Base-by-base conservation (phyloP, 2,329 filamentous ascomycete species). In the Exophiala viscosa region DNA sequence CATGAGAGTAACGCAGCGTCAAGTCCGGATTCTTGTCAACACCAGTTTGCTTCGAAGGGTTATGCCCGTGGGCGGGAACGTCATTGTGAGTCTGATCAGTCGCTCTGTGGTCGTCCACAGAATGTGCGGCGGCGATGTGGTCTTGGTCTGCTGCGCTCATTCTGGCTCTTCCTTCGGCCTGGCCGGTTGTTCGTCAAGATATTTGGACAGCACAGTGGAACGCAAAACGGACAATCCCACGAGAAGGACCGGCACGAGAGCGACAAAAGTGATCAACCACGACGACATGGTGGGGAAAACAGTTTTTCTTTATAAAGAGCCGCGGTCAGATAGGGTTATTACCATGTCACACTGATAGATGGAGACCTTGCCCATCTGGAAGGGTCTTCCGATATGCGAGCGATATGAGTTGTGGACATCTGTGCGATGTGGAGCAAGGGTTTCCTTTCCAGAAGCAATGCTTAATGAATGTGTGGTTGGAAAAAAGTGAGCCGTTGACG, bases 1-100 rank as follows among this genome's bases (percentile, higher is more conserved):
- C 69, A 44, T 69, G 65, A 33, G 64, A 63, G 11, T 66, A 61
- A 45, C 72, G 64, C 34, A 72, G 56, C n/a, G 66, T 66, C 34
- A 71, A 67, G 53, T 73, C 70, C 3, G 61, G 58, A 42, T 62
- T 62, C 40, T 46, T 34, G 31, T 62, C 58, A 34, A 63, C 60
- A 38, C 42, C 46, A 40, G 40, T 50, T 48, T 62, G 60, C n/a
- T 42, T 38, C 2, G 61, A 62, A 31, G 43, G 40, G 36, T 63
- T 63, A 36, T 64, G 60, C 20, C 59, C 61, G 40, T 61, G 60
- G 17, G 51, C 59, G 35, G 59, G 60, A n/a, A 61, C 36, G 45
- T 57, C 53, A 45, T 55, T 51, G 45, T 60, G 52, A 10, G 46
- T 54, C 10, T 55, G 45, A 14, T 53, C 58, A 20, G 28, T 38